Conservation (phyloP, 1,139 yeast genomes). For the Trichomonascaceae sp. region DNA sequence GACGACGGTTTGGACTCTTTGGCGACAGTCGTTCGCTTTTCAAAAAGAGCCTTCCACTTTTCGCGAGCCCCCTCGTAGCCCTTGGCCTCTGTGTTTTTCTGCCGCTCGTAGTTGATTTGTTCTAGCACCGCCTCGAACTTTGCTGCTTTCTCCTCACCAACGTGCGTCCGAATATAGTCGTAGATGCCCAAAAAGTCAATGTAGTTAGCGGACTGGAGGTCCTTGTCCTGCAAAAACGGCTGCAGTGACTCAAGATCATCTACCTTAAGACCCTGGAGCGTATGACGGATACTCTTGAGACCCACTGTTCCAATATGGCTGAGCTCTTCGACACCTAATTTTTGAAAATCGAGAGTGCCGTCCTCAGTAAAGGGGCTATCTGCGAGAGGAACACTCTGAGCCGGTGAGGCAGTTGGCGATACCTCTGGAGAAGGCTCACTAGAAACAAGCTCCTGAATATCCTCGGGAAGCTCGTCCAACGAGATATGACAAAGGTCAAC, state of each 20-base stretch:
- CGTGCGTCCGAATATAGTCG: conserved; percentile 13
- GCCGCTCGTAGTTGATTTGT: conserved; percentile 54
- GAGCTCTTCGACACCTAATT: conserved; percentile 42
- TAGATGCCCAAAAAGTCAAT: conserved; percentile 13
- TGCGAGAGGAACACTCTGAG: no score
- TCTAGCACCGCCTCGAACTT: conserved; percentile 54
- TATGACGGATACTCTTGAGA: conserved; percentile 66
- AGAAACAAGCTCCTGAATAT: conserved; percentile 22
- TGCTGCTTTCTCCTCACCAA: conserved; percentile 34
- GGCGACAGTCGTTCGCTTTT: conserved; percentile 34
- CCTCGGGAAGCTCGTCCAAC: conserved; percentile 25
- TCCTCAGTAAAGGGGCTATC: conserved; percentile 1
- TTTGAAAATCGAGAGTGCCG: conserved; percentile 22
- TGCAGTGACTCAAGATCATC: conserved; percentile 12
- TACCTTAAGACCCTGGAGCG: conserved; percentile 48
- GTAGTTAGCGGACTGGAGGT: conserved; percentile 28
- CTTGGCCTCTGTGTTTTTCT: conserved; percentile 52
- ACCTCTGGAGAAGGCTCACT: background rate
- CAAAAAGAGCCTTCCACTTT: conserved; percentile 43
- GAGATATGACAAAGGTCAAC: conserved; percentile 24
- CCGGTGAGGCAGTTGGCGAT: no score
- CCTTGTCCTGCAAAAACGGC: conserved; percentile 24
- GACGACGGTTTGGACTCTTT: conserved; percentile 10
- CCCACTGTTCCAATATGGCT: conserved; percentile 68
- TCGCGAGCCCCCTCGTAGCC: conserved; percentile 46